A percentile compares a stretch with the other conserved stretches of the same genome.
Conservation (phyloP, 2,329 filamentous ascomycete species). For the Exophiala viscosa region DNA sequence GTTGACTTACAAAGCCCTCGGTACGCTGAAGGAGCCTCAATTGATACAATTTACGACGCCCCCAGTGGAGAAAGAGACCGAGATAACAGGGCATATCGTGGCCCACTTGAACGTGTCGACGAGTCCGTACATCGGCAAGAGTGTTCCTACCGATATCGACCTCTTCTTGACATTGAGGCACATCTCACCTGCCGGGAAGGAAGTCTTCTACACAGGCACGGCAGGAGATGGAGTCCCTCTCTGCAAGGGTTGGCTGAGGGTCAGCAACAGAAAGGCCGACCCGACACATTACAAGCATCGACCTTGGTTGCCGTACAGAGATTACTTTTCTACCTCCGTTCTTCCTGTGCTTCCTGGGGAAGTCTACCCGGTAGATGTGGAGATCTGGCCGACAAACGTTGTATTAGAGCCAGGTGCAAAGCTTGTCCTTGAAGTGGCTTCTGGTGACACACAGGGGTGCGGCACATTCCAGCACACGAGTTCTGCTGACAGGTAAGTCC, state of each 20-base stretch:
- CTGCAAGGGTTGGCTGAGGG: slow-evolving; percentile 54
- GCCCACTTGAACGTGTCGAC: slow-evolving; percentile 62
- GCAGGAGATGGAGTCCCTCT: slow-evolving; percentile 54
- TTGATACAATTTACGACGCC: slow-evolving; percentile 56
- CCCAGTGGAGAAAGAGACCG: slow-evolving; percentile 60
- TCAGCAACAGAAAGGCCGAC: slow-evolving; percentile 50
- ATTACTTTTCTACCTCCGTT: slow-evolving; percentile 49
- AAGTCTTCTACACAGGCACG: slow-evolving; percentile 55
- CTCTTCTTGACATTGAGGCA: slow-evolving; percentile 55
- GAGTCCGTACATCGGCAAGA: slow-evolving; percentile 29
- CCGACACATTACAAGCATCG: slow-evolving; percentile 42
- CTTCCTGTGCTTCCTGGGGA: slow-evolving; percentile 48
- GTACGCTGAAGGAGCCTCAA: slow-evolving; percentile 53
- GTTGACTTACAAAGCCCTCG: slow-evolving; percentile 58
- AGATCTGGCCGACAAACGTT: slow-evolving; percentile 39
- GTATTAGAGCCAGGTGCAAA: slow-evolving; percentile 34
- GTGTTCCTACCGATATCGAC: slow-evolving; percentile 47
- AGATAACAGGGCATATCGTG: slow-evolving; percentile 66
- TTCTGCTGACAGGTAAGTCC: neutral
- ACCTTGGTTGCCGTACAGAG: slow-evolving; percentile 46
- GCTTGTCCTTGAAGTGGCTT: slow-evolving; percentile 33
- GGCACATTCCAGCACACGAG: slow-evolving; percentile 49
- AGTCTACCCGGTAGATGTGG: slow-evolving; percentile 50
- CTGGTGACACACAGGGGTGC: slow-evolving; percentile 50
- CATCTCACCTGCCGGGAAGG: slow-evolving; percentile 48